Conservation (phyloP, 192 early-diverging fungal genomes). For the Umbelopsis sp. region DNA sequence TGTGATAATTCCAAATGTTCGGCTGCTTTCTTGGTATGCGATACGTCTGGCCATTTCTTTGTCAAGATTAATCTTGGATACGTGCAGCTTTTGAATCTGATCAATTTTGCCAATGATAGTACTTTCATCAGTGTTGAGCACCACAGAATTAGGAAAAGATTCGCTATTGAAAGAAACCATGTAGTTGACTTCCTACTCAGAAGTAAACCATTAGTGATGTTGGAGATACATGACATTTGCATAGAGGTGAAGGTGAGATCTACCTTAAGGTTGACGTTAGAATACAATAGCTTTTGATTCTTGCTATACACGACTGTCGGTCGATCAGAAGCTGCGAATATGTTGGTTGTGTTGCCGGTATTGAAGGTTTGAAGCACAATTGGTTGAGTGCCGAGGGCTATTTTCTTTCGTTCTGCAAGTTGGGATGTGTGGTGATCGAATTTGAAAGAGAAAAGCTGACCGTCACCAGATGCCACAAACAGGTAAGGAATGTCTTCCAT, state of each 20-base stretch:
- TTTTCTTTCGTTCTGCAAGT: constrained; percentile 51
- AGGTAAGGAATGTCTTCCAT: constrained; percentile 73
- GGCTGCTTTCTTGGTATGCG: constrained; percentile 51
- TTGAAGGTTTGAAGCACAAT: constrained; percentile 59
- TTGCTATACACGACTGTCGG: constrained; percentile 78
- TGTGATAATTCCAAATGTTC: constrained; percentile 69
- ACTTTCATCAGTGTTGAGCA: constrained; percentile 60
- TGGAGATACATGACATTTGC: background rate
- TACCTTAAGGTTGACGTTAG: constrained; percentile 82
- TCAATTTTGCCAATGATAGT: constrained; percentile 80
- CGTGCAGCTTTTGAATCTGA: constrained; percentile 83
- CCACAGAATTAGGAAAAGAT: constrained; percentile 54
- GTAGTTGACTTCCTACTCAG: constrained; percentile 50
- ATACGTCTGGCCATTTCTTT: constrained; percentile 72
- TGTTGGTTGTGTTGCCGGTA: constrained; percentile 42
- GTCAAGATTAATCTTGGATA: constrained; percentile 63
- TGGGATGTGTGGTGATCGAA: constrained; percentile 40
- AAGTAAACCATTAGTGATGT: background rate
- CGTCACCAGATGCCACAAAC: constrained; percentile 81
- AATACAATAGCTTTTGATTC: constrained; percentile 75
- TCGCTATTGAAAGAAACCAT: constrained; percentile 62
- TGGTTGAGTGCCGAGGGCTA: constrained; percentile 80
- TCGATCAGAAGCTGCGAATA: constrained; percentile 84
- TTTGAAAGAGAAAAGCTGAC: constrained; percentile 68
- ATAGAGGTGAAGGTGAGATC: background rate